Conservation (phyloP, 306 rosid genomes). For the Sphenostylis stenocarpa region DNA sequence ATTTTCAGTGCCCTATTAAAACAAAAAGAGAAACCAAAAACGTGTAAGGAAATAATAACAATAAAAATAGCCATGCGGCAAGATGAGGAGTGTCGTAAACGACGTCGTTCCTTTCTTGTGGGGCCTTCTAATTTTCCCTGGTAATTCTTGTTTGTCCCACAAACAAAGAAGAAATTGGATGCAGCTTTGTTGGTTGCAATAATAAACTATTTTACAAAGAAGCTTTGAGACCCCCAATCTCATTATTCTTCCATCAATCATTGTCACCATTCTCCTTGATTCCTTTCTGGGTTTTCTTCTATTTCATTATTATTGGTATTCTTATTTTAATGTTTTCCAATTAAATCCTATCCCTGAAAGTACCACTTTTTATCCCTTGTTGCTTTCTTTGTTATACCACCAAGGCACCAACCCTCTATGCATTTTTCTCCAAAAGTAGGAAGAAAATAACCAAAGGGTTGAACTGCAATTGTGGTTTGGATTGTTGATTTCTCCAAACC, state of each 20-base stretch:
- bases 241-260: background rate
- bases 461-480: background rate
- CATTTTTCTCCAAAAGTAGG: background rate
- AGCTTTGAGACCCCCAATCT: background rate
- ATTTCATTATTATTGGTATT: background rate
- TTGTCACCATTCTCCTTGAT: background rate
- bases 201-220: background rate
- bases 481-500: constrained; percentile 11
- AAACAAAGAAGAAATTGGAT: background rate
- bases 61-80: background rate
- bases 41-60: background rate
- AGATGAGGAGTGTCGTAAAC: background rate
- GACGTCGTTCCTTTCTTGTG: background rate
- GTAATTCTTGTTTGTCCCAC: background rate
- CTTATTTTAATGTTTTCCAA: background rate
- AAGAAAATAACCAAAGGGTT: background rate
- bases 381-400: background rate
- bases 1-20: too few relatives aligned
- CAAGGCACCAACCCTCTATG: background rate
- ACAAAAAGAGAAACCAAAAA: background rate
- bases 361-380: background rate
- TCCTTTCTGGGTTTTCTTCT: background rate
- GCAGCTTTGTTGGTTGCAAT: background rate
- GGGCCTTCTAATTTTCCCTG: background rate
- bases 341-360: background rate